Percentiles rank a stretch among this genome's conserved stretches.
phyloP scores from a whole-genome alignment of 2,329 filamentous ascomycete species.

The Chaetomium globosum region DNA sequence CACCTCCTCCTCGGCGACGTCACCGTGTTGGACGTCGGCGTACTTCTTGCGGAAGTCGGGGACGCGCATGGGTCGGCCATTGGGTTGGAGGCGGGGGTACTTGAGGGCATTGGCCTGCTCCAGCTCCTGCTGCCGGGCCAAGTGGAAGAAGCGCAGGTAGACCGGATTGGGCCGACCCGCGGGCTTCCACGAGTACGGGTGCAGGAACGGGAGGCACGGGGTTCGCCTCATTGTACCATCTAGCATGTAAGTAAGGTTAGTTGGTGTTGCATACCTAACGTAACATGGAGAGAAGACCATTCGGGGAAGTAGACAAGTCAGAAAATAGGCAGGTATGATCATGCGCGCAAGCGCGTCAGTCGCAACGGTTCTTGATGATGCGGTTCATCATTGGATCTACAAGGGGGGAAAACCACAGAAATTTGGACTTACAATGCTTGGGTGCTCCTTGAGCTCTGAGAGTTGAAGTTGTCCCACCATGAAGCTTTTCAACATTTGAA shows the following conservation, averaged over 20 bases:
- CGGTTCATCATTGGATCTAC: slow-evolving; percentile 2
- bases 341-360: slow-evolving; percentile 57
- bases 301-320: slow-evolving; percentile 37
- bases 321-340: slow-evolving; percentile 57
- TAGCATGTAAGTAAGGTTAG: slow-evolving; percentile 32
- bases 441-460: slow-evolving; percentile 9
- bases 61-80: slow-evolving; percentile 44
- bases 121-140: slow-evolving; percentile 51
- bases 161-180: slow-evolving; percentile 41
- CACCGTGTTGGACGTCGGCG: slow-evolving; percentile 31
- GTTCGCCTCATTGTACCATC: slow-evolving; percentile 48
- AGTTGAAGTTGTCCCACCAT: slow-evolving; percentile 6
- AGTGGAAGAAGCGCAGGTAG: slow-evolving; percentile 55
- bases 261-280: neutral
- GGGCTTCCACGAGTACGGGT: slow-evolving; percentile 56
- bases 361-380: slow-evolving; percentile 56
- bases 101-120: slow-evolving; percentile 51
- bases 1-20: slow-evolving; percentile 38
- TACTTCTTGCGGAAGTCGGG: slow-evolving; percentile 45
- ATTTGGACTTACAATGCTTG: slow-evolving; percentile 9
- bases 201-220: slow-evolving; percentile 54
- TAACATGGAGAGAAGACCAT: neutral
- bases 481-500: neutral
- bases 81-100: slow-evolving; percentile 57
- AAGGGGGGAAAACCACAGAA: neutral